Percentiles rank a stretch among this genome's conserved stretches.
Conservation (phyloP, 179 eudicot species). For the Silene coronaria region DNA sequence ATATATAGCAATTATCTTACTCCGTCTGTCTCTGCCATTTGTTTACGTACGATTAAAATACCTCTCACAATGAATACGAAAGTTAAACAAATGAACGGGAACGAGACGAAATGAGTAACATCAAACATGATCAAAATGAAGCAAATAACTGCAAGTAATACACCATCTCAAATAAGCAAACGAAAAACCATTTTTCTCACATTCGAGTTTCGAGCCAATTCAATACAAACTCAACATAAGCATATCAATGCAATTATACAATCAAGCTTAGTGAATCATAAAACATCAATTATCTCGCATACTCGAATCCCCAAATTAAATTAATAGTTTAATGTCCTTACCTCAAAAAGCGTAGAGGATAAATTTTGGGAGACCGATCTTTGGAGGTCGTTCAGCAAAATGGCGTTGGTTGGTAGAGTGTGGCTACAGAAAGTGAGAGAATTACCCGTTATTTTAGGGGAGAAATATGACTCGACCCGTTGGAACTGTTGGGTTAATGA, state of each 20-base stretch:
- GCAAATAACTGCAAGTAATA: too few relatives aligned
- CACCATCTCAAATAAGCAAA: too few relatives aligned
- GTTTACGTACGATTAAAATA: too few relatives aligned
- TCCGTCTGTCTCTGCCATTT: too few relatives aligned
- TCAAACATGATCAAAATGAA: not conserved
- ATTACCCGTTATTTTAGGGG: too few relatives aligned
- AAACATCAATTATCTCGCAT: not conserved
- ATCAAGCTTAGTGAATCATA: not conserved
- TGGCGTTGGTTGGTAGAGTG: not conserved
- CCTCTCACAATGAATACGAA: too few relatives aligned
- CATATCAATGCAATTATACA: not conserved
- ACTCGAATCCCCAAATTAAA: not conserved
- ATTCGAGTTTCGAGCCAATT: not conserved
- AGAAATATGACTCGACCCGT: too few relatives aligned
- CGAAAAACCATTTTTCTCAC: not conserved
- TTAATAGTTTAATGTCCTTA: too few relatives aligned
- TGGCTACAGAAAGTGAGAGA: not conserved
- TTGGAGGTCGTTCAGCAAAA: not conserved
- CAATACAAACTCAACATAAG: not conserved
- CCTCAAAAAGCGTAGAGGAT: too few relatives aligned
- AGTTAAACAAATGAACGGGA: too few relatives aligned
- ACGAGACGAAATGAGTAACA: not conserved
- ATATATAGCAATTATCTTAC: too few relatives aligned
- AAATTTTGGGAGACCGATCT: not conserved
- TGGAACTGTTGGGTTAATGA: too few relatives aligned